These are phyloP conservation scores for Pachysandra terminalis DNA, from an alignment of 164 flowering plant genomes.

Conservation along the genomic window DNA sequence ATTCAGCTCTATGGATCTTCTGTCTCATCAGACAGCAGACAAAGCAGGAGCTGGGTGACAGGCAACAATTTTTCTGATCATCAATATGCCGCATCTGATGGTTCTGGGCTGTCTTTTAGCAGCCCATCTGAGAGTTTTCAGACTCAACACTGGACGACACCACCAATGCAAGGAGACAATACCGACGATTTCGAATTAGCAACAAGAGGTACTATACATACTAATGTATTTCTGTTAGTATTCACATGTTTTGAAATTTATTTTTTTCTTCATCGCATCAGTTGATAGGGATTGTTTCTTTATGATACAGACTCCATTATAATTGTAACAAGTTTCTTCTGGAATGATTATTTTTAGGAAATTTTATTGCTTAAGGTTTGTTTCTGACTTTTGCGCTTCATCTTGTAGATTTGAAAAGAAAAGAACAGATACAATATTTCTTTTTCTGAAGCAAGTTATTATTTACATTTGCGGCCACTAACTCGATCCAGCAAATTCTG, in stretches of 20 bases:
- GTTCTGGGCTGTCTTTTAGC: constrained; percentile 50
- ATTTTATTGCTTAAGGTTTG: too few species aligned
- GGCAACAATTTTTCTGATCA: constrained; percentile 40
- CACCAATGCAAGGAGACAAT: constrained; percentile 52
- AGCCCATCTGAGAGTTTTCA: constrained; percentile 74
- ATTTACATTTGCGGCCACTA: too few species aligned
- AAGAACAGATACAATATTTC: too few species aligned
- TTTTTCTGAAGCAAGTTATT: too few species aligned
- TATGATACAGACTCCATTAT: background rate
- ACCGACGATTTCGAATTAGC: constrained; percentile 39
- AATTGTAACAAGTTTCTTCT: background rate
- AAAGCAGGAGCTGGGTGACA: constrained; percentile 62
- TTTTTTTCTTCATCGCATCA: background rate
- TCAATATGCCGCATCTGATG: constrained; percentile 63
- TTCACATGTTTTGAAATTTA: background rate
- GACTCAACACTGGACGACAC: constrained; percentile 70
- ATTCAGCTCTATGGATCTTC: constrained; percentile 58
- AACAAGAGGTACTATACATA: constrained; percentile 47
- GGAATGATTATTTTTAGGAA: too few species aligned
- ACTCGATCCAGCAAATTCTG: too few species aligned
- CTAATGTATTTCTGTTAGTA: background rate
- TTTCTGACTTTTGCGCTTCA: too few species aligned
- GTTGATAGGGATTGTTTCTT: background rate
- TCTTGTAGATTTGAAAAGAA: too few species aligned
- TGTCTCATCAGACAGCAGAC: constrained; percentile 68